Evolutionary conservation across 192 early-diverging fungal genomes (phyloP), one percentile per base, ranked within the genome.

Genomic region (Coemansia sp.): DNA sequence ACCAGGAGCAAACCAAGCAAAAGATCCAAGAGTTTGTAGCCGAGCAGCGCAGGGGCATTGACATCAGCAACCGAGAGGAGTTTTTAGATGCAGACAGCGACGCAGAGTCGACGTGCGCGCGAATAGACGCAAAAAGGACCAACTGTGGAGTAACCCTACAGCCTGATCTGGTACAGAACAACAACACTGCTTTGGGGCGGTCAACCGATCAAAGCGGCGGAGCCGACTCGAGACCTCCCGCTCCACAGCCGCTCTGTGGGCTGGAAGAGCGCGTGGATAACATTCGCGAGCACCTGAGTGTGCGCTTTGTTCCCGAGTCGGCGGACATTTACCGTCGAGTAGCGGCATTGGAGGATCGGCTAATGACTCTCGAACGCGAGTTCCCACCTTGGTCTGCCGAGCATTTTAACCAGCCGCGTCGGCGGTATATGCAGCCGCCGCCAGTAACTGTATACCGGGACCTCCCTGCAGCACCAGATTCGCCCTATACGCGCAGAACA

Each of bases 81-180:
- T 88, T 87, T 45, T 53, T 86, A 31, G 61, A 70, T 10, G 61
- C 68, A 0, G 59, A 55, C 7, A 46, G 8, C 3, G 37, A 48
- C 0, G 19, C 53, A 20, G 71, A 74, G 3, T 31, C 39, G 2
- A 61, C 72, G 0, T 90, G 91, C 53, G 87, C 91, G 16, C 80
- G 91, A 33, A 82, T 80, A 7, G 89, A 92, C 57, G 85, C 88
- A 3, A 79, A 80, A 38, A 84, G 84, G 48, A 71, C 87, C 5
- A 91, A 87, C 59, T 71, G 87, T 8, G 89, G 85, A 15, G 85
- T 92, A 20, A 87, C 91, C 61, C 87, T 94, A 78, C 89, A 88
- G 41, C 74, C 82, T 36, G 84, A 90, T 36, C 72, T 85, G 20
- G 81, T 83, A 9, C 50, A 57, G 26, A 23, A 50, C 21, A 80